A percentile compares a stretch with the other conserved stretches of the same genome.
These are phyloP conservation scores for Paecilomyces formosus DNA, from an alignment of 2,329 filamentous ascomycete genomes.

Conservation along the genomic window DNA sequence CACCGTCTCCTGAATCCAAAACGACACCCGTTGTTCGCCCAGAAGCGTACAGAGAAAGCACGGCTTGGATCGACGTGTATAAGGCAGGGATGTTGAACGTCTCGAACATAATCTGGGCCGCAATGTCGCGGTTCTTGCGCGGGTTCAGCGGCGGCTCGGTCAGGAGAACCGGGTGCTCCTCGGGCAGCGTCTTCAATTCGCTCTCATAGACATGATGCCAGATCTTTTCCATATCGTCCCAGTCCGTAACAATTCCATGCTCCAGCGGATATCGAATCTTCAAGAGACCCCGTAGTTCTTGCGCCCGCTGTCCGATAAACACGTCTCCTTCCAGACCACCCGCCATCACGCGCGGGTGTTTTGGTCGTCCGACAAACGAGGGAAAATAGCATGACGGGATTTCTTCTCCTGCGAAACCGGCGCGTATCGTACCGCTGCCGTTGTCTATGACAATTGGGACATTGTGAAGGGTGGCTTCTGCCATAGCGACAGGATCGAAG, in stretches of 20 bases:
- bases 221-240: constrained; percentile 13
- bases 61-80: constrained; percentile 94
- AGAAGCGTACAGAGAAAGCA: constrained; percentile 90
- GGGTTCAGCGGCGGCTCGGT: constrained; percentile 96
- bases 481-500: constrained; percentile 40
- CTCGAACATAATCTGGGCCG: constrained; percentile 96
- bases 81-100: constrained; percentile 96
- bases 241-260: constrained; percentile 82
- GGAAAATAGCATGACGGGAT: constrained; percentile 95
- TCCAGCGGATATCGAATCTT: constrained; percentile 96
- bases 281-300: constrained; percentile 81
- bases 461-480: constrained; percentile 74
- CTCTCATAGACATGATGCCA: constrained; percentile 98
- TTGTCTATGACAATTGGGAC: constrained; percentile 98
- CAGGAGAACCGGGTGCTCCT: constrained; percentile 95
- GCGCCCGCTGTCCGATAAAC: constrained; percentile 89
- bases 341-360: constrained; percentile 90
- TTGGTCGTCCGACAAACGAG: constrained; percentile 92
- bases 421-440: constrained; percentile 93
- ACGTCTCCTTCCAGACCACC: constrained; percentile 93
- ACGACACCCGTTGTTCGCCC: constrained; percentile 95
- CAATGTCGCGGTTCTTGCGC: constrained; percentile 88
- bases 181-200: constrained; percentile 90
- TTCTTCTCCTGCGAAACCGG: constrained; percentile 94
- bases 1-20: constrained; percentile 88